Evolutionary conservation across 805 yeast genomes (phyloP), one percentile per base, ranked within the genome.

Genomic region (Zygotorulaspora chibaensis): DNA sequence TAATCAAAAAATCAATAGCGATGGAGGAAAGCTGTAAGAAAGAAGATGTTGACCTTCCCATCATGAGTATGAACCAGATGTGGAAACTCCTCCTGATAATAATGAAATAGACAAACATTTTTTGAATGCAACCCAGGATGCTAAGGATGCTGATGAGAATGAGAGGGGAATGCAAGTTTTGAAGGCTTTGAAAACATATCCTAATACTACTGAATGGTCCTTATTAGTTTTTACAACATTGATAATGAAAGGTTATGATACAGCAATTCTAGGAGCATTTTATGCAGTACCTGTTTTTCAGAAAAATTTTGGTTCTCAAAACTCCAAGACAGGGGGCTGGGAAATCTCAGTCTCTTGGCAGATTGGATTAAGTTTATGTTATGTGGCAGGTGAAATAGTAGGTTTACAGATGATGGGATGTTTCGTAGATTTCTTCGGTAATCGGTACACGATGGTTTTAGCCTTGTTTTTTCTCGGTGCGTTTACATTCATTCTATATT

Each of bases 191-290:
- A 65, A 56, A 45, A 63, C 64, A 17, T 72, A 73, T 53, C 77
- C 76, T 11, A 66, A 62, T 44, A 78, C 79, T 12, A 69, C 69
- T 29, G 53, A 67, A 47, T 76, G 80, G 80, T 70, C 78, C 2
- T 47, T 72, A 20, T 58, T 74, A 29, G 59, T 75, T 40, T 66
- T 76, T 7, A 52, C 71, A 8, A 70, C 75, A 20, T 62, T 75
- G 45, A 57, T 75, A 40, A 74, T 74, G 78, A 76, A 71, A 47
- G 80, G 79, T 29, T 75, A 72, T 59, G 79, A 75, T 53, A 61
- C 67, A 23, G 66, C 63, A 43, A 58, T 76, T 40, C 61, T 75
- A 42, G 52, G 59, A 28, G 62, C 75, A 3, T 71, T 76, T 55
- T 75, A 62, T 59, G 77, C 72, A 3, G 65, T 72, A 56, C 76